These are phyloP conservation scores for Umbelopsis sp. DNA, from an alignment of 192 early-diverging fungal genomes.

Conservation along the genomic window DNA sequence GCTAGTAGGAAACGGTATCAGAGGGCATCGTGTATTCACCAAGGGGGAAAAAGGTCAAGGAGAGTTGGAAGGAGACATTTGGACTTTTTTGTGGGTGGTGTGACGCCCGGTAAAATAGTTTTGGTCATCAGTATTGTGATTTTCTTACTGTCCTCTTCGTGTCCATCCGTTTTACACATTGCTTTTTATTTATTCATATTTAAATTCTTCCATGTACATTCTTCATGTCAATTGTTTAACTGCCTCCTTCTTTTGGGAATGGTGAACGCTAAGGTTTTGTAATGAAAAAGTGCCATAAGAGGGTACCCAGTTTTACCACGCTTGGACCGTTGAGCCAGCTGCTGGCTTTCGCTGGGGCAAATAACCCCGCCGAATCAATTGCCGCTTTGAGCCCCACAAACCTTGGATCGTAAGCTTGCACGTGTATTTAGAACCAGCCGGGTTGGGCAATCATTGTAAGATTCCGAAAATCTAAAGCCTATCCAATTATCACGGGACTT, in stretches of 20 bases:
- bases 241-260: neutral
- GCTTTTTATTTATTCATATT: neutral
- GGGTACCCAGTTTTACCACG: slow-evolving; percentile 5
- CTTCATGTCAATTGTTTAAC: neutral
- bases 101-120: neutral
- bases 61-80: neutral
- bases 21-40: neutral
- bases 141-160: neutral
- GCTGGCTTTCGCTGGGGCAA: neutral
- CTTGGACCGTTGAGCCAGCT: slow-evolving; percentile 5
- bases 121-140: neutral
- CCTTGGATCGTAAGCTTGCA: neutral
- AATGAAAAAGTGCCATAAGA: slow-evolving; percentile 15
- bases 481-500: too few species aligned
- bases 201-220: neutral
- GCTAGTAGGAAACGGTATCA: neutral
- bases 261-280: neutral
- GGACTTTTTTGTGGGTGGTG: neutral
- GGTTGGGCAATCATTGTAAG: neutral
- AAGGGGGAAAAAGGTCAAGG: neutral
- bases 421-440: neutral
- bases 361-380: neutral
- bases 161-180: neutral
- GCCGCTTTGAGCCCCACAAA: neutral
- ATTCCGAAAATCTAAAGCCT: too few species aligned